Evolutionary conservation across 495 filamentous ascomycete species (phyloP), one percentile per base, ranked within the genome.

Genomic region (Cryomyces minteri): DNA sequence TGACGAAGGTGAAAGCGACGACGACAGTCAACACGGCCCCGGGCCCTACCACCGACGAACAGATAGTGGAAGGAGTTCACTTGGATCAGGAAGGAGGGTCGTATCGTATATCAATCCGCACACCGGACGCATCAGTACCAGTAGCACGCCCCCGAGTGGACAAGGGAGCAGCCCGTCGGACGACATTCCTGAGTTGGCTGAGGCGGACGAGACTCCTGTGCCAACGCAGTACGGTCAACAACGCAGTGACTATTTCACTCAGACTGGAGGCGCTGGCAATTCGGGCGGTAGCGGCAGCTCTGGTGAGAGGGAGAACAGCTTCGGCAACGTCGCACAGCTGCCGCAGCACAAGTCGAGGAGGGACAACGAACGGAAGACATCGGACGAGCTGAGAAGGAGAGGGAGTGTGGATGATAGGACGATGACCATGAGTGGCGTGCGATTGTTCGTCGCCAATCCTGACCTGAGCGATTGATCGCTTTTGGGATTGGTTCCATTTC

Each of bases 381-480:
- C 73, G 1, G 84, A 87, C 8, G 86, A 93, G 33, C 63, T 93
- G 33, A 70, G 74, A 56, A 76, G 88, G 46, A 71, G 85, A 51
- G 90, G 88, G 7, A 96, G 90, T 59, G 86, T 98, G 43, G 92
- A 98, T 59, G 90, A 96, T 61, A 72, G 83, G 55, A 84, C 83
- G 25, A 77, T 71, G 48, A 79, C 78, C 4, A 86, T 94, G 77
- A 86, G 83, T 32, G 82, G 78, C 14, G 83, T 79, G 14, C 74
- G 87, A 44, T 64, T 98, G 45, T 95, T 84, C 53, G 88, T 98
- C 55, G 92, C 92, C 14, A 98, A 98, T 61, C 90, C 90, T 25
- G 90, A 98, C 59, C 56, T 71, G 41, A 79, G 74, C 57, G 77
- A 82, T 61, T 80, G 62, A 63, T 25, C 2, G 18, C 18, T 25